These are phyloP conservation scores for Colletotrichum liaoningense DNA, from an alignment of 2,329 filamentous ascomycete species.

Conservation along the genomic window DNA sequence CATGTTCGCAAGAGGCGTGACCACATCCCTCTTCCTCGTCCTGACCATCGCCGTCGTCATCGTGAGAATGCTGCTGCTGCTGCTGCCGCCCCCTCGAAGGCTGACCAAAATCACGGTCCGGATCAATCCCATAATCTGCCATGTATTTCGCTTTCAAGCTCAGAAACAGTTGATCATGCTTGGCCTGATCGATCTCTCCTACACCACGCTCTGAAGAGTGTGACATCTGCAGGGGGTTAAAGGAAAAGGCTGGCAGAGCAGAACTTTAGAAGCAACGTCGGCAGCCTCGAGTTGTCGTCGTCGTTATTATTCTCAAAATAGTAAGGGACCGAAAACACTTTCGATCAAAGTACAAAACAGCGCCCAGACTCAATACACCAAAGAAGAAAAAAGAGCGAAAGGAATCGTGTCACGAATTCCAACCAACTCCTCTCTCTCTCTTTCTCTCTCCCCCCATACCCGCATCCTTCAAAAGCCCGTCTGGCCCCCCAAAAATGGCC, in stretches of 20 bases:
- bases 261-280: background rate
- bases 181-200: background rate
- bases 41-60: background rate
- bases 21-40: background rate
- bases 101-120: background rate
- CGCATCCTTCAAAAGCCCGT: background rate
- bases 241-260: background rate
- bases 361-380: background rate
- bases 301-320: background rate
- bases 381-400: background rate
- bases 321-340: background rate
- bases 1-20: background rate
- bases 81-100: background rate
- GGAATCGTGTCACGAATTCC: background rate
- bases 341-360: too few relatives aligned
- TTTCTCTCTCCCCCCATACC: background rate
- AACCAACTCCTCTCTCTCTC: background rate
- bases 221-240: background rate
- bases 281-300: background rate
- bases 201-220: rapidly evolving
- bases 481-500: too few relatives aligned
- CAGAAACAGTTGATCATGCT: background rate
- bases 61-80: background rate
- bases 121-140: background rate
- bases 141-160: background rate